Percentiles rank a stretch among this genome's conserved stretches.
These are phyloP conservation scores for Phytopythium cucurbitacearum DNA, from an alignment of 352 stramenopile species.

Conservation along the genomic window DNA sequence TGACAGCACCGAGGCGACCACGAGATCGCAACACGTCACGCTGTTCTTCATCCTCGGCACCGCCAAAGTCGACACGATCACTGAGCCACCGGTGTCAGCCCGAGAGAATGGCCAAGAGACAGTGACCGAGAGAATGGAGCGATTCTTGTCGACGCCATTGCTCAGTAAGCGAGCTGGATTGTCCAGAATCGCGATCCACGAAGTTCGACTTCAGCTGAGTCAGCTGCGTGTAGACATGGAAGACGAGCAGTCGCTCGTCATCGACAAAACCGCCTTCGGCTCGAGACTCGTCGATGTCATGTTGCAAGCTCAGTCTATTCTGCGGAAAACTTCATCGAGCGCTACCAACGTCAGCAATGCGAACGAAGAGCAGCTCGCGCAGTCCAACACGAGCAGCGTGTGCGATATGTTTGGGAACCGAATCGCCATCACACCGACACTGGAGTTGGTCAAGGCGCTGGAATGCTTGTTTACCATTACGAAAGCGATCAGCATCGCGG, in stretches of 20 bases:
- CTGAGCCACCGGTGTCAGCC: slow-evolving; percentile 8
- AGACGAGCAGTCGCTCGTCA: slow-evolving; percentile 53
- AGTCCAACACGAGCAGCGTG: slow-evolving; percentile 2
- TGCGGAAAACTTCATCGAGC: slow-evolving; percentile 10
- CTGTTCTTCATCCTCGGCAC: slow-evolving; percentile 67
- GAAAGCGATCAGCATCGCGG: slow-evolving; percentile 27
- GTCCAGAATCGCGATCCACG: slow-evolving; percentile 17
- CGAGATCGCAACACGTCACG: slow-evolving; percentile 11
- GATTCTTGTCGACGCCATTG: slow-evolving; percentile 41
- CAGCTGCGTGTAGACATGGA: slow-evolving; percentile 55
- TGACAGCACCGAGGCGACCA: too few relatives aligned
- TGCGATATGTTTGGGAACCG: slow-evolving; percentile 43
- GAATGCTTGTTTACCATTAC: slow-evolving; percentile 48
- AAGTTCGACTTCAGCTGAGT: slow-evolving; percentile 31
- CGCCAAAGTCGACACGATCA: slow-evolving; percentile 26
- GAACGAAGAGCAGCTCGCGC: neutral
- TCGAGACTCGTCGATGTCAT: slow-evolving; percentile 24
- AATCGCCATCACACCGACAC: slow-evolving; percentile 36
- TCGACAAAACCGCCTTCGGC: slow-evolving; percentile 32
- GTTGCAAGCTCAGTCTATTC: slow-evolving; percentile 30
- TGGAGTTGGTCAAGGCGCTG: slow-evolving; percentile 40
- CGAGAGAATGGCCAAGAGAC: slow-evolving; percentile 6
- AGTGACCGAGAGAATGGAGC: slow-evolving; percentile 30
- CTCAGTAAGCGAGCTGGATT: slow-evolving; percentile 46
- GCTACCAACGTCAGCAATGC: neutral